A percentile compares a stretch with the other conserved stretches of the same genome.
Conservation (phyloP, 2,329 filamentous ascomycete species). For the Ophiostoma sp. region DNA sequence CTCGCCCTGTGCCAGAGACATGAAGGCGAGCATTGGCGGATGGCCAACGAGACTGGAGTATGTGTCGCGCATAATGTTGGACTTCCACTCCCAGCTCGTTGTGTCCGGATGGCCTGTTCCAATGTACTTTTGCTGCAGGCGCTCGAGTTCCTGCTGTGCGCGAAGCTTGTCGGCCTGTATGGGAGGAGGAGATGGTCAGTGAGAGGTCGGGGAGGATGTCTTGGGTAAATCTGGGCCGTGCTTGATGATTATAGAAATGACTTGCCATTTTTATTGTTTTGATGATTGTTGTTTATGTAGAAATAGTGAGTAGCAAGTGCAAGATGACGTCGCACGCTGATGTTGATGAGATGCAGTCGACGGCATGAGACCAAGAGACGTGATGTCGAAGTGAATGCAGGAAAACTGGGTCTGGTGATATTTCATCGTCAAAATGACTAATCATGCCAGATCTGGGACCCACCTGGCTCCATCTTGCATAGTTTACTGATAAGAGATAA, state of each 20-base stretch:
- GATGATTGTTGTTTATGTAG: neutral
- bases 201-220: neutral
- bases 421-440: slow-evolving; percentile 17
- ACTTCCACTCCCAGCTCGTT: slow-evolving; percentile 94
- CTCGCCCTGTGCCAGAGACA: slow-evolving; percentile 84
- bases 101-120: slow-evolving; percentile 96
- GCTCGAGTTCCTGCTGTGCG: slow-evolving; percentile 94
- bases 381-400: neutral
- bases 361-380: neutral
- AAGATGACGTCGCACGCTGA: neutral
- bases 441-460: neutral
- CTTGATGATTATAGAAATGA: neutral
- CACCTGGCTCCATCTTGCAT: neutral
- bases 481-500: slow-evolving; percentile 10
- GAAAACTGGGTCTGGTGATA: slow-evolving; percentile 15
- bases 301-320: neutral
- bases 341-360: neutral
- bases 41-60: slow-evolving; percentile 87
- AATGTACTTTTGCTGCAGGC: slow-evolving; percentile 90
- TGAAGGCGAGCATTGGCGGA: slow-evolving; percentile 79
- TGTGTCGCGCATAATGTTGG: slow-evolving; percentile 91
- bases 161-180: slow-evolving; percentile 89
- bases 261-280: neutral
- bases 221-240: too few relatives aligned
- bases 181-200: neutral